These are phyloP conservation scores for Wickerhamiella kurtzmanii DNA, from an alignment of 805 yeast genomes.

Conservation along the genomic window DNA sequence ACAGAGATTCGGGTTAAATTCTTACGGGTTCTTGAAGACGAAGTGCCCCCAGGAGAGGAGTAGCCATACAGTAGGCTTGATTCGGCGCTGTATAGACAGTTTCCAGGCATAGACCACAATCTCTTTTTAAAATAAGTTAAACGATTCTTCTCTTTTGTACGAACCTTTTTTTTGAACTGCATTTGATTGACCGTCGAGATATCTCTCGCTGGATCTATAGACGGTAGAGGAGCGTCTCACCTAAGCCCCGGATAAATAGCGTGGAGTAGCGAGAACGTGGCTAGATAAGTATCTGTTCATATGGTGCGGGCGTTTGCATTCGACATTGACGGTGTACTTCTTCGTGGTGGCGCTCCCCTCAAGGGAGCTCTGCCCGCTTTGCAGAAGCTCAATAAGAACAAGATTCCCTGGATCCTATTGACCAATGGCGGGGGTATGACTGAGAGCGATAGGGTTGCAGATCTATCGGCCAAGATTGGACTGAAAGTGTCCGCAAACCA, in stretches of 20 bases:
- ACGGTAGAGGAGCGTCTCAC: not conserved
- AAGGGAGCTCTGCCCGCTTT: conserved; percentile 70
- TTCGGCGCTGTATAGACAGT: too few species aligned
- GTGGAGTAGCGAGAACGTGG: too few species aligned
- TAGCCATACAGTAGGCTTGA: too few species aligned
- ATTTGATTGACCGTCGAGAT: too few species aligned
- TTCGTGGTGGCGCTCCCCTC: conserved; percentile 71
- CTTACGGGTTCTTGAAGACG: conserved; percentile 68
- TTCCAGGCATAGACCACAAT: too few species aligned
- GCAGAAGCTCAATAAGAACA: conserved; percentile 55
- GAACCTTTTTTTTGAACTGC: too few species aligned
- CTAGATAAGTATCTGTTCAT: too few species aligned
- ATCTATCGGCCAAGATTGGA: conserved; percentile 48
- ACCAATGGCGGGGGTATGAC: conserved; percentile 91
- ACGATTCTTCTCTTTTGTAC: not conserved
- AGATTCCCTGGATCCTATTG: conserved; percentile 72
- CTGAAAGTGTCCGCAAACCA: conserved; percentile 57
- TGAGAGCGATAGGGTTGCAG: conserved; percentile 59
- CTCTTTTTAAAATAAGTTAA: too few species aligned
- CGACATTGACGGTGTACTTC: conserved; percentile 84
- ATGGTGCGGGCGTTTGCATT: conserved; percentile 58
- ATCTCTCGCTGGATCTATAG: too few species aligned
- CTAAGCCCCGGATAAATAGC: not conserved
- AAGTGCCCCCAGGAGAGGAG: conserved; percentile 95
- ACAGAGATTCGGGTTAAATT: conserved; percentile 72